Evolutionary conservation across 495 filamentous ascomycete species (phyloP).

Genomic region (Terfezia claveryi): DNA sequence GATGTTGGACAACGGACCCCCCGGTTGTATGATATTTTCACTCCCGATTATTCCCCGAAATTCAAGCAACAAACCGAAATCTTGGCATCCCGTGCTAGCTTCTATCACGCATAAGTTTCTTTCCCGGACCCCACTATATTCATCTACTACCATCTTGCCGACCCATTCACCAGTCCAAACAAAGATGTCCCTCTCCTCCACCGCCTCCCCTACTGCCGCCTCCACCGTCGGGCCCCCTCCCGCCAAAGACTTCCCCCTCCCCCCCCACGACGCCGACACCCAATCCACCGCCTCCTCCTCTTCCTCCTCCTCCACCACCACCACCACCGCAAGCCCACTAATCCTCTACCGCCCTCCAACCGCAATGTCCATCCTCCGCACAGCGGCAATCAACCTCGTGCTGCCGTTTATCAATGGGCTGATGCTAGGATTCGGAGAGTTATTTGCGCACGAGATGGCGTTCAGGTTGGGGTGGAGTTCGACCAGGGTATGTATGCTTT

Average conservation of each 20-base stretch:
- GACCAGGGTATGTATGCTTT: conserved; percentile 47
- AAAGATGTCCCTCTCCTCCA: no score
- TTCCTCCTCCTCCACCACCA: neutral
- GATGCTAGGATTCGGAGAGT: conserved; percentile 93
- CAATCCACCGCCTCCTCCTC: neutral
- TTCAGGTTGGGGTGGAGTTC: conserved; percentile 81
- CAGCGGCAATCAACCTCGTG: conserved; percentile 82
- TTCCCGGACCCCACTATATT: no score
- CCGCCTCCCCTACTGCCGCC: no score
- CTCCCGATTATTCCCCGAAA: no score
- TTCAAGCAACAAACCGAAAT: no score
- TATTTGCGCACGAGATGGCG: conserved; percentile 86
- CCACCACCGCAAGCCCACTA: conserved; percentile 40
- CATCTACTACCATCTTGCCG: no score
- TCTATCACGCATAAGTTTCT: no score
- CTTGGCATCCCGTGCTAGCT: no score
- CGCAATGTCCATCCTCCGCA: conserved; percentile 58
- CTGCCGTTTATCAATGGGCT: conserved; percentile 93
- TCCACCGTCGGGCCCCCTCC: neutral
- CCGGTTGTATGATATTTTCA: no score
- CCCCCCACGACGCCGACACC: neutral
- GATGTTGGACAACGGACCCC: no score
- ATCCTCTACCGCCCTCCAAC: conserved; percentile 81
- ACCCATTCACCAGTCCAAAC: no score
- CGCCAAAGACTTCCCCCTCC: neutral